Evolutionary conservation across 2,329 filamentous ascomycete species (phyloP), one percentile per base, ranked within the genome.

Genomic region (Orbilia brochopaga): DNA sequence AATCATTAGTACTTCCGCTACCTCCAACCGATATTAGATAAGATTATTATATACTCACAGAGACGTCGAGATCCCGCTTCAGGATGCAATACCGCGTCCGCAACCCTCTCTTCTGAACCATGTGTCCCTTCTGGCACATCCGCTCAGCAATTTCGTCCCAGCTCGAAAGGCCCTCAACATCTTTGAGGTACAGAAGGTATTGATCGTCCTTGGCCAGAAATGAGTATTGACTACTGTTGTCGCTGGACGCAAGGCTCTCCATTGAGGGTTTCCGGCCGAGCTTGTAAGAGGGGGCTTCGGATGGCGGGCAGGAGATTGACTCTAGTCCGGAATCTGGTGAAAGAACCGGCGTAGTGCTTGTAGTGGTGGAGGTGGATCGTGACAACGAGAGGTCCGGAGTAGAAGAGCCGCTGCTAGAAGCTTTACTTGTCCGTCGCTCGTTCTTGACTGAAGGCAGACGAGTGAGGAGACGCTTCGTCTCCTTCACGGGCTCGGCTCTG

Each of bases 211-310:
- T 65, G 19, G 67, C 50, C 62, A 72, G 60, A 55, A 48, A 65
- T 42, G 67, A 65, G 67, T 65, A 65, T 42, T 72, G 67, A n/a
- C 67, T 72, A 60, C 67, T 72, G 40, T 72, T 65, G 44, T 72
- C 67, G 35, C 60, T 72, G 2, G 67, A 70, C 6, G 66, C 54
- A 27, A 72, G 52, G 24, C 67, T 72, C 32, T 72, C 67, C 67
- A 72, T 72, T 42, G 67, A 72, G 51, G 54, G 67, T 63, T 72
- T 72, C 35, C 67, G 57, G 50, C 55, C 67, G n/a, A 65, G 42
- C 44, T 61, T 72, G 42, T 61, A 72, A 42, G 54, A 65, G 48
- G 67, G 52, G 23, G 64, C 23, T n/a, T 72, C 67, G 21, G 67
- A 72, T 13, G 63, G 54, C 15, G 48, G 46, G 21, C 59, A 59